Evolutionary conservation across 2,329 filamentous ascomycete species (phyloP), one percentile per base, ranked within the genome.

Genomic region (Claviceps digitariae): DNA sequence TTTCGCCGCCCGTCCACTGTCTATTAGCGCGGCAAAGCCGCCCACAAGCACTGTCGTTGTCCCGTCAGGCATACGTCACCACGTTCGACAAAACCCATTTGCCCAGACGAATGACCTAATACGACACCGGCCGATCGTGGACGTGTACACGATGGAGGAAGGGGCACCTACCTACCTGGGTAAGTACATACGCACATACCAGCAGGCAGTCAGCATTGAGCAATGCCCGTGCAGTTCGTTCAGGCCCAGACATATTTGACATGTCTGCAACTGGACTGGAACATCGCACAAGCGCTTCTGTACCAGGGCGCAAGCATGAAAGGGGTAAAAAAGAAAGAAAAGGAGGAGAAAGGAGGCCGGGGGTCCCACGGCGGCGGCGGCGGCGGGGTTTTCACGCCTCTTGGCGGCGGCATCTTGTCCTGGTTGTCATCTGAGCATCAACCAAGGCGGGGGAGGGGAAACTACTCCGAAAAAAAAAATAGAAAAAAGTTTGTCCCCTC

Each of bases 41-140:
- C 23, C 34, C 44, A 38, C 34, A 48, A 36, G 46, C n/a, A 40
- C 5, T n/a, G 17, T 25, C 15, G 17, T 34, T 12, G 27, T 46
- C 10, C 21, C 29, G 50, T 47, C 41, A 52, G 43, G 41, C 21
- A 31, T 46, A 46, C 50, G 50, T 52, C 50, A 52, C 50, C 31
- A 15, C 43, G 15, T 45, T 27, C 50, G 17, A 45, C 31, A 27
- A 27, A 31, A 6, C 25, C n/a, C 12, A 21, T 23, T 43, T 21
- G 25, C 20, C 25, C 48, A 43, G 31, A 10, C 48, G 48, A 50
- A 25, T 13, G 13, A 44, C 49, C 31, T 44, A 29, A 10, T 36
- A 43, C 13, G 23, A 44, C 23, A 13, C 21, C 12, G 20, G 21
- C 15, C 15, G 41, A 21, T 44, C 41, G 41, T 44, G 41, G 21